Conservation (phyloP, 1,139 yeast species). For the Hyphopichia burtonii region DNA sequence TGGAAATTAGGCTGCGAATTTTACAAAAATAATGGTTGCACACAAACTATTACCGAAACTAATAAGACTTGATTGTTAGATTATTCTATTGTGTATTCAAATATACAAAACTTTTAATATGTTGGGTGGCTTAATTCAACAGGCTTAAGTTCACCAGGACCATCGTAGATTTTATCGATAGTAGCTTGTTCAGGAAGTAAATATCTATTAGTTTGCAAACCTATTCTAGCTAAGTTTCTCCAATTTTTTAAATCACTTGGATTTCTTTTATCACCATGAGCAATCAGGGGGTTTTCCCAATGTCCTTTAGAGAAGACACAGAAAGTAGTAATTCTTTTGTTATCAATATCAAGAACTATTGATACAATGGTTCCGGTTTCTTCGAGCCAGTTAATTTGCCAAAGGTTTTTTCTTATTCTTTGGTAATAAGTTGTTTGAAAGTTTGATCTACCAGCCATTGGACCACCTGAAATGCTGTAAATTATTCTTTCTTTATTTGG, state of each 20-base stretch:
- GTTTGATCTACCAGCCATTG: constrained; percentile 8
- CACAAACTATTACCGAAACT: too few relatives aligned
- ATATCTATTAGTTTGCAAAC: constrained; percentile 1
- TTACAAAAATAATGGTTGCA: not conserved
- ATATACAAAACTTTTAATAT: not conserved
- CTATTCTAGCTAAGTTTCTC: constrained; percentile 1
- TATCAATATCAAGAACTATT: not conserved
- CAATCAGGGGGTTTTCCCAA: not conserved
- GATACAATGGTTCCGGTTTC: constrained; percentile 6
- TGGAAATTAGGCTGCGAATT: not conserved
- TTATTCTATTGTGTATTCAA: too few relatives aligned
- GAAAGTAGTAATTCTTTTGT: not conserved
- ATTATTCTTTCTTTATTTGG: constrained; percentile 6
- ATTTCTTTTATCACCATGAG: constrained; percentile 3
- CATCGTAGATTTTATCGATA: not conserved
- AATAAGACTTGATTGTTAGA: too few relatives aligned
- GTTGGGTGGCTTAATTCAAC: not conserved
- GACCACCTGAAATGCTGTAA: constrained; percentile 7
- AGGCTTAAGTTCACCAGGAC: constrained; percentile 1
- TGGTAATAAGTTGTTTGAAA: constrained; percentile 6
- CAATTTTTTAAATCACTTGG: not conserved
- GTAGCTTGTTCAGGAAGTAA: constrained; percentile 1
- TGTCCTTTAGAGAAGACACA: not conserved
- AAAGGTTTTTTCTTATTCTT: constrained; percentile 5
- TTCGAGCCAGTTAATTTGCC: constrained; percentile 7